Percentiles rank a stretch among this genome's conserved stretches.
phyloP scores from a whole-genome alignment of 1,139 yeast genomes.

The Geotrichum australiense region DNA sequence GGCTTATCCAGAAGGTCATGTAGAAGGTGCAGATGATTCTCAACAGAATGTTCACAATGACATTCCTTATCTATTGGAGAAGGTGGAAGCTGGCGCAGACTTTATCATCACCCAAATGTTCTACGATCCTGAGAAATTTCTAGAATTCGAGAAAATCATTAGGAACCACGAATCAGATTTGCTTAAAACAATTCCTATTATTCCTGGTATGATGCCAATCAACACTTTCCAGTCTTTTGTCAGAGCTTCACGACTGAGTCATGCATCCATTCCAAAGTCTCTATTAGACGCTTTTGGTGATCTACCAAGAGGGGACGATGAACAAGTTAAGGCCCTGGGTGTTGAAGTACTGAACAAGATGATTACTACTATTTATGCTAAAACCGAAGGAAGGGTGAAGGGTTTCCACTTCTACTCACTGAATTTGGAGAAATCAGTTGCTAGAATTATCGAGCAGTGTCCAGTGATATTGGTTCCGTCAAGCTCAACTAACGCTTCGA shows the following conservation, averaged over 20 bases:
- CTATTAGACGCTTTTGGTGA: constrained; percentile 48
- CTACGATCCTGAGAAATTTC: constrained; percentile 62
- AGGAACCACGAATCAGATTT: constrained; percentile 41
- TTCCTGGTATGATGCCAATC: constrained; percentile 97
- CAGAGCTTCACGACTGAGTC: constrained; percentile 84
- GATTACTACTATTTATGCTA: constrained; percentile 45
- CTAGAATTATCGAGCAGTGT: constrained; percentile 67
- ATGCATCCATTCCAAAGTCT: constrained; percentile 70
- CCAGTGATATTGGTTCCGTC: constrained; percentile 25
- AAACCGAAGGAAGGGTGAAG: constrained; percentile 47
- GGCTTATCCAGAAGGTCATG: constrained; percentile 96
- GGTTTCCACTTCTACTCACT: constrained; percentile 90
- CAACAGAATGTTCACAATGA: constrained; percentile 59
- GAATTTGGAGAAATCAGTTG: constrained; percentile 85
- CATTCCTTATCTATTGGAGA: constrained; percentile 69
- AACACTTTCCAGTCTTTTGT: constrained; percentile 80
- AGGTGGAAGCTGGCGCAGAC: constrained; percentile 88
- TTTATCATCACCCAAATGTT: constrained; percentile 91
- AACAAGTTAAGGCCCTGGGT: constrained; percentile 76
- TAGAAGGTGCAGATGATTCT: constrained; percentile 59
- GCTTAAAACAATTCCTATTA: constrained; percentile 47
- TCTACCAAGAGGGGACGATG: constrained; percentile 69
- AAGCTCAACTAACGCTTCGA: constrained; percentile 22
- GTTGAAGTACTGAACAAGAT: constrained; percentile 64
- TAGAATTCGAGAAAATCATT: constrained; percentile 44